Evolutionary conservation across 495 filamentous ascomycete genomes (phyloP).

Genomic region (Neurospora sp.): DNA sequence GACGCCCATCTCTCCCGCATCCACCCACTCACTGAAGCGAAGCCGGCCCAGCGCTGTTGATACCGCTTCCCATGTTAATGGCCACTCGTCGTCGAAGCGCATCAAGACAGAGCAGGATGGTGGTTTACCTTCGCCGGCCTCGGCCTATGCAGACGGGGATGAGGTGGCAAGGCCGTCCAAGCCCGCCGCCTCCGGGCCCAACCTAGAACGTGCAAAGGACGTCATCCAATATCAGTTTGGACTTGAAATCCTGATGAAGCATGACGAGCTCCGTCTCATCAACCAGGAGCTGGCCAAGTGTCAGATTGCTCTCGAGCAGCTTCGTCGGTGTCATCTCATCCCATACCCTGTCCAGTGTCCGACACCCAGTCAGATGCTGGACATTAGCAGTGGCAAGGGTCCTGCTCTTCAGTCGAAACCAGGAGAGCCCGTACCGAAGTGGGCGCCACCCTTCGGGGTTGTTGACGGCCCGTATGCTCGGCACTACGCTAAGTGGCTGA

Average conservation of each 20-base stretch:
- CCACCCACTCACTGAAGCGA: conserved; percentile 18
- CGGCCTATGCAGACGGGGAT: conserved; percentile 15
- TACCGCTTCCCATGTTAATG: conserved; percentile 3
- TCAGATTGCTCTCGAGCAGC: conserved; percentile 87
- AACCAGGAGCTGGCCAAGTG: conserved; percentile 96
- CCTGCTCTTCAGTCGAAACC: conserved; percentile 47
- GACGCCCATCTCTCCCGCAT: conserved; percentile 9
- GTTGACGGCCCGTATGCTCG: conserved; percentile 84
- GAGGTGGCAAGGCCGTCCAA: conserved; percentile 9
- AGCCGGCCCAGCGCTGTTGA: conserved; percentile 28
- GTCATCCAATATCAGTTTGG: conserved; percentile 77
- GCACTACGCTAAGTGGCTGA: conserved; percentile 90
- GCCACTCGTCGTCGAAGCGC: conserved; percentile 21
- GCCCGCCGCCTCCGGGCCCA: conserved; percentile 8
- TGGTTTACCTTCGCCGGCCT: conserved; percentile 22
- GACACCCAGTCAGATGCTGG: conserved; percentile 48
- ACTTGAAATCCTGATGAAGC: conserved; percentile 87
- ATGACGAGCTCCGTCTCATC: conserved; percentile 85
- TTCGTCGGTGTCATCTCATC: conserved; percentile 82
- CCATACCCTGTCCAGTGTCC: conserved; percentile 65
- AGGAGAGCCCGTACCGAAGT: conserved; percentile 50
- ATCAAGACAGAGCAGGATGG: conserved; percentile 25
- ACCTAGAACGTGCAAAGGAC: conserved; percentile 46
- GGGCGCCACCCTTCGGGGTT: conserved; percentile 78
- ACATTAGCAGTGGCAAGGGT: conserved; percentile 63